Base-by-base conservation (phyloP, 192 early-diverging fungal species). In the Polychytrium aggregatum region DNA sequence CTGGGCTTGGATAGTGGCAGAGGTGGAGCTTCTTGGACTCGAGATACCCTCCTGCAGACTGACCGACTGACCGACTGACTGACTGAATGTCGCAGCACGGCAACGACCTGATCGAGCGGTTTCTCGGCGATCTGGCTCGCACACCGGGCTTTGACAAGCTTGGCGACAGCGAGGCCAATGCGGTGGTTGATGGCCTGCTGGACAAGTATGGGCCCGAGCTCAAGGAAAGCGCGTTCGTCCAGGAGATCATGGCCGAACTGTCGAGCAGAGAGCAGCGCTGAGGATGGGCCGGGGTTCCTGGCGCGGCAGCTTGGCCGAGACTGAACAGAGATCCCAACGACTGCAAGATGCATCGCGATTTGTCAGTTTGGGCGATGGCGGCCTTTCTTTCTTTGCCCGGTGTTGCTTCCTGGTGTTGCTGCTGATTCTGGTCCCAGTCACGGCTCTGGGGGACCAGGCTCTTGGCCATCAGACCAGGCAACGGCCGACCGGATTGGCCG, bases 171-270 rank as follows among this genome's bases (percentile, higher is more conserved):
- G 61, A 53, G 20, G 42, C 70, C 3, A 55, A 62, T 0, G 22
- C 65, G 38, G 44, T 48, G 14, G 52, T 84, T 41, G 49, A 52
- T 9, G 56, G 44, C 25, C 56, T 89, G 16, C 54, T 57, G 31
- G 56, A 46, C 1, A 79, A 86, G 55, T 84, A 82, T 59, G 51
- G 55, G 22, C 26, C n/a, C 4, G 62, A 72, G 29, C 69, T 89
- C 31, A 48, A 82, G 13, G 37, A 44, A n/a, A 84, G 79, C 42
- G 35, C 71, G 21, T 89, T 81, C 59, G 68, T 84, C 22, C 50
- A 64, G 53, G 68, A 83, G 44, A 59, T 84, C 1, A 58, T 84
- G n/a, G 24, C 11, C 8, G 40, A 35, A 2, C 34, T 58, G 48
- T 53, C 20, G 44, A 55, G n/a, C n/a, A 37, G n/a, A 37, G n/a